Evolutionary conservation across 495 filamentous ascomycete genomes (phyloP).

Genomic region (Neurospora pannonica): DNA sequence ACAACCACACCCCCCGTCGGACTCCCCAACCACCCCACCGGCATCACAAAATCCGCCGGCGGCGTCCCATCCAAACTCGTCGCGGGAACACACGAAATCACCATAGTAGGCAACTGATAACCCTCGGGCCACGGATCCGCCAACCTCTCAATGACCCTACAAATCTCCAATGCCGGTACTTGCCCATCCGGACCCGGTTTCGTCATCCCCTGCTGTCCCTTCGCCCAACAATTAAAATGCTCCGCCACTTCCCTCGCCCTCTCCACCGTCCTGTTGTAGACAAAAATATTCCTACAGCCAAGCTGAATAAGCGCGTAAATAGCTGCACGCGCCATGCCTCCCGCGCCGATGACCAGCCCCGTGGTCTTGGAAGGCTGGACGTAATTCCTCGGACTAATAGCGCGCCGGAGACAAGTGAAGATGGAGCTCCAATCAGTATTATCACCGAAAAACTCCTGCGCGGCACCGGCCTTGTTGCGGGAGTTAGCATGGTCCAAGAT

Average conservation of each 20-base stretch:
- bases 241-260: conserved; percentile 56
- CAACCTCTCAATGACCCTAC: conserved; percentile 49
- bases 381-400: conserved; percentile 70
- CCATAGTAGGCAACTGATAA: conserved; percentile 60
- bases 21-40: conserved; percentile 62
- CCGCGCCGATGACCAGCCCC: conserved; percentile 67
- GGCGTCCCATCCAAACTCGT: conserved; percentile 52
- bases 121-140: conserved; percentile 56
- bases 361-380: conserved; percentile 58
- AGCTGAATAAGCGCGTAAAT: conserved; percentile 72
- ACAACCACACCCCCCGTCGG: conserved; percentile 73
- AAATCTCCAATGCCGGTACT: conserved; percentile 31
- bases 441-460: conserved; percentile 66
- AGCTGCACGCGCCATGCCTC: conserved; percentile 73
- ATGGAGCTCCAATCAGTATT: conserved; percentile 84
- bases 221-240: conserved; percentile 55
- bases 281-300: conserved; percentile 70
- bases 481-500: conserved; percentile 59
- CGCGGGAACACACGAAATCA: conserved; percentile 68
- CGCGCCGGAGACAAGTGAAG: conserved; percentile 53
- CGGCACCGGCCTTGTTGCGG: conserved; percentile 54
- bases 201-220: conserved; percentile 24
- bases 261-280: conserved; percentile 58
- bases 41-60: conserved; percentile 67
- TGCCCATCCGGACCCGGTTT: conserved; percentile 1